A percentile compares a stretch with the other conserved stretches of the same genome.
Evolutionary conservation across 495 filamentous ascomycete genomes (phyloP).

Genomic region (Wilcoxina mikolae): DNA sequence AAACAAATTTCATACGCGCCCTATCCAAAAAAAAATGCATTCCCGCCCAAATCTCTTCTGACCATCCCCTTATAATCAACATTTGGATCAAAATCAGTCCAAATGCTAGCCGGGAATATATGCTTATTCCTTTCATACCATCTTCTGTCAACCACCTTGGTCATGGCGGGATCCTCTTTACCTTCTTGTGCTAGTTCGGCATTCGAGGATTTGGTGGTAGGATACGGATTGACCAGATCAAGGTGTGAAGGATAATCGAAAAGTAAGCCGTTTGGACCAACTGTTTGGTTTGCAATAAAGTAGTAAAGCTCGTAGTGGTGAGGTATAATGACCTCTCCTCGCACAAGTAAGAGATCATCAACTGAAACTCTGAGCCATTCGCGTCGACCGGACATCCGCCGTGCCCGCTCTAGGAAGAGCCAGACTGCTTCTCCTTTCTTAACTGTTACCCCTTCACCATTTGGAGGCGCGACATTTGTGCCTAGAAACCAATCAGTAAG

Average conservation of each 20-base stretch:
- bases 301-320: conserved; percentile 97
- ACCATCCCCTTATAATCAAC: conserved; percentile 72
- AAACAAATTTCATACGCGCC: too few species aligned
- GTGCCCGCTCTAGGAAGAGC: conserved; percentile 66
- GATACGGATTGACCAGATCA: conserved; percentile 11
- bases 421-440: conserved; percentile 88
- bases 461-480: conserved; percentile 71
- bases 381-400: conserved; percentile 32
- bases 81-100: conserved; percentile 86
- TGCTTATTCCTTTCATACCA: conserved; percentile 98
- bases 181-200: conserved; percentile 40
- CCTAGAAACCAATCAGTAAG: conserved; percentile 9
- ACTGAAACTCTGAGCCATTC: conserved; percentile 91
- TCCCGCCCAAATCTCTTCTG: conserved; percentile 69
- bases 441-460: conserved; percentile 51
- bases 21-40: conserved; percentile 71
- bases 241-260: conserved; percentile 59
- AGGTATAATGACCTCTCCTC: conserved; percentile 83
- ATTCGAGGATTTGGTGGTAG: conserved; percentile 5
- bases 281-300: conserved; percentile 76
- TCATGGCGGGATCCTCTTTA: conserved; percentile 64
- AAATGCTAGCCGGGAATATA: conserved; percentile 88
- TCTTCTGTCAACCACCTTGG: conserved; percentile 86
- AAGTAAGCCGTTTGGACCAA: conserved; percentile 55
- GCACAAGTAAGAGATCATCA: conserved; percentile 91